Percentiles rank a stretch among this genome's conserved stretches.
Evolutionary conservation across 2,329 filamentous ascomycete genomes (phyloP).

Genomic region (Incumbomyces delicatus): DNA sequence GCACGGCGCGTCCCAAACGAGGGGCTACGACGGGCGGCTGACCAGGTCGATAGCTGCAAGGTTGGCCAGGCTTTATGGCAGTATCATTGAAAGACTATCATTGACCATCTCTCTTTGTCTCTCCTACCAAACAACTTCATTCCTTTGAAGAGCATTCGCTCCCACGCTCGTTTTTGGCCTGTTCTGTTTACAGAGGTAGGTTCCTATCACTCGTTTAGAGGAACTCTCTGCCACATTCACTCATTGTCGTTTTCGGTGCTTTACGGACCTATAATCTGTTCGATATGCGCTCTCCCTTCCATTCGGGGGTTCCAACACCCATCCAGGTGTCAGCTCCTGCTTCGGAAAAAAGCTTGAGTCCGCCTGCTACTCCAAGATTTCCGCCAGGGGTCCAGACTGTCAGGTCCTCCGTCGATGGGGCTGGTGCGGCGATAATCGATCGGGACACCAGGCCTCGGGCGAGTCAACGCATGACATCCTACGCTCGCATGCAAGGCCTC

Average conservation of each 20-base stretch:
- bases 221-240: background rate
- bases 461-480: background rate
- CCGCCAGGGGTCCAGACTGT: background rate
- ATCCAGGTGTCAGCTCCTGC: background rate
- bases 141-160: background rate
- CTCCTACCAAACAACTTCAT: background rate
- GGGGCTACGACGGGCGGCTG: background rate
- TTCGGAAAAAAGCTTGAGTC: background rate
- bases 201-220: background rate
- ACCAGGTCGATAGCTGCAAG: too few species aligned
- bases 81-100: background rate
- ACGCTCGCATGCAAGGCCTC: background rate
- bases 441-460: background rate
- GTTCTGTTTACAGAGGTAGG: background rate
- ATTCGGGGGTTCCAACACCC: background rate
- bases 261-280: background rate
- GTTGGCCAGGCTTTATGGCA: background rate
- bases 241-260: background rate
- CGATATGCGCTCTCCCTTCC: background rate
- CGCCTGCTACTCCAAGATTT: background rate
- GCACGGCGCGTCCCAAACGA: background rate
- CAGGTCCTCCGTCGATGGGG: background rate
- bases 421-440: background rate
- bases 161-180: background rate
- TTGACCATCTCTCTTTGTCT: background rate